Conservation (phyloP, 495 filamentous ascomycete species). For the Aspergillus funiculosus region DNA sequence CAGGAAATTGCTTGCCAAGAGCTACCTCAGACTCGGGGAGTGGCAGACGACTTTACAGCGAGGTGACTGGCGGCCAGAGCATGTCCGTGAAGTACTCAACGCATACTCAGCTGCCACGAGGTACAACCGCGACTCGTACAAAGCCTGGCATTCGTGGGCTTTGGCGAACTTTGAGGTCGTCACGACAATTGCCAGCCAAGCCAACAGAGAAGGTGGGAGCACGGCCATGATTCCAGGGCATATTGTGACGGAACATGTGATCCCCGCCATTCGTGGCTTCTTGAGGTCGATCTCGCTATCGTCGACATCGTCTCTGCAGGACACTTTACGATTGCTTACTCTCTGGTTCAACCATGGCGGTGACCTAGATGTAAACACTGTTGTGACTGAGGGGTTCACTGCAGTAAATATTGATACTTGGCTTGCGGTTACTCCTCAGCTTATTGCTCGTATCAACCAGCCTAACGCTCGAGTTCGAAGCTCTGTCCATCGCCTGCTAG, state of each 20-base stretch:
- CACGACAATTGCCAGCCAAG: constrained; percentile 61
- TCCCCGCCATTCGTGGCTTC: constrained; percentile 90
- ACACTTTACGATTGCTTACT: constrained; percentile 86
- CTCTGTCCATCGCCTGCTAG: constrained; percentile 83
- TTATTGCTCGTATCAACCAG: constrained; percentile 96
- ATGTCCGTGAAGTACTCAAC: constrained; percentile 61
- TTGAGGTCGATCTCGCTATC: constrained; percentile 92
- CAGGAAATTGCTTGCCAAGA: constrained; percentile 81
- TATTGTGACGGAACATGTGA: constrained; percentile 78
- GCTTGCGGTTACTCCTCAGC: constrained; percentile 94
- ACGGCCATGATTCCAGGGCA: constrained; percentile 49
- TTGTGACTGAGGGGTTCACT: constrained; percentile 82
- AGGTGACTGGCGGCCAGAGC: constrained; percentile 79
- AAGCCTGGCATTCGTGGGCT: constrained; percentile 99
- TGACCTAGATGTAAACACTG: constrained; percentile 75
- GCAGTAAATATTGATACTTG: constrained; percentile 94
- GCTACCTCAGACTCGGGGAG: constrained; percentile 90
- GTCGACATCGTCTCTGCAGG: constrained; percentile 84
- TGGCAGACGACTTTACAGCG: constrained; percentile 81
- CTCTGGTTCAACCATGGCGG: constrained; percentile 95
- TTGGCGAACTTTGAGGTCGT: constrained; percentile 98
- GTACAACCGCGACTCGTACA: constrained; percentile 92
- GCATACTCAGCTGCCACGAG: constrained; percentile 87
- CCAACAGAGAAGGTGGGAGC: constrained; percentile 48
- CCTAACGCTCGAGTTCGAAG: constrained; percentile 78